Percentiles rank a stretch among this genome's conserved stretches.
Evolutionary conservation across 768 basidiomycete species (phyloP).

Genomic region (Porpolomopsis calyptriformis): DNA sequence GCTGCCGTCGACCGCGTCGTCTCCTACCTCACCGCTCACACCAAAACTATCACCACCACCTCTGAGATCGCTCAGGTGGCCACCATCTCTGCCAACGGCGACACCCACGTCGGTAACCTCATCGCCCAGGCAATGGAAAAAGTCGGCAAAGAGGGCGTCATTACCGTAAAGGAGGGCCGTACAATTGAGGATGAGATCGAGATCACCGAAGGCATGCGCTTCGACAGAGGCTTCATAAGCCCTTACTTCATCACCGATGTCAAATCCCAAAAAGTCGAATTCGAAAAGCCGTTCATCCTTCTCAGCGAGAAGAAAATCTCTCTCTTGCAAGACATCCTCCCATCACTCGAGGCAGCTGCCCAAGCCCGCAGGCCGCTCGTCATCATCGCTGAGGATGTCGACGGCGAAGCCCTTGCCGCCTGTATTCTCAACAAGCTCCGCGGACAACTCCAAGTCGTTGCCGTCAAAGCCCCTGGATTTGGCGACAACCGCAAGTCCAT

Average conservation of each 20-base stretch:
- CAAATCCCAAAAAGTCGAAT: slow-evolving; percentile 91
- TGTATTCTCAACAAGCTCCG: slow-evolving; percentile 99
- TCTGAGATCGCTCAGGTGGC: slow-evolving; percentile 98
- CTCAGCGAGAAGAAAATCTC: slow-evolving; percentile 99
- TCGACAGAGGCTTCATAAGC: slow-evolving; percentile 97
- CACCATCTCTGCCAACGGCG: slow-evolving; percentile 80
- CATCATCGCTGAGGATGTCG: slow-evolving; percentile 96
- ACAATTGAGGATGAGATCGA: slow-evolving; percentile 99
- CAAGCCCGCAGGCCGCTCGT: slow-evolving; percentile 81
- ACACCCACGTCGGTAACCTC: slow-evolving; percentile 82
- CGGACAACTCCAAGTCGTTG: slow-evolving; percentile 88
- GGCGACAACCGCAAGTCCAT: slow-evolving; percentile 99
- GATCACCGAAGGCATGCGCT: slow-evolving; percentile 99
- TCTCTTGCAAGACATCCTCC: slow-evolving; percentile 87
- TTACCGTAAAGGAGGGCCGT: slow-evolving; percentile 98
- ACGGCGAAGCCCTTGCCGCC: slow-evolving; percentile 95
- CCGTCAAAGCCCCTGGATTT: slow-evolving; percentile 96
- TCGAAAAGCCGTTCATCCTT: slow-evolving; percentile 92
- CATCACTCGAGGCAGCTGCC: slow-evolving; percentile 73
- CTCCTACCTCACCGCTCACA: slow-evolving; percentile 76
- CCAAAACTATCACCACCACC: slow-evolving; percentile 91
- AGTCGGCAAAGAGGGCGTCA: slow-evolving; percentile 98
- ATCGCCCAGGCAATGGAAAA: slow-evolving; percentile 99
- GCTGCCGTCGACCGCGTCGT: slow-evolving; percentile 94
- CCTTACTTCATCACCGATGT: slow-evolving; percentile 99